phyloP scores from a whole-genome alignment of 2,329 filamentous ascomycete species.

The Madurella fahalii region DNA sequence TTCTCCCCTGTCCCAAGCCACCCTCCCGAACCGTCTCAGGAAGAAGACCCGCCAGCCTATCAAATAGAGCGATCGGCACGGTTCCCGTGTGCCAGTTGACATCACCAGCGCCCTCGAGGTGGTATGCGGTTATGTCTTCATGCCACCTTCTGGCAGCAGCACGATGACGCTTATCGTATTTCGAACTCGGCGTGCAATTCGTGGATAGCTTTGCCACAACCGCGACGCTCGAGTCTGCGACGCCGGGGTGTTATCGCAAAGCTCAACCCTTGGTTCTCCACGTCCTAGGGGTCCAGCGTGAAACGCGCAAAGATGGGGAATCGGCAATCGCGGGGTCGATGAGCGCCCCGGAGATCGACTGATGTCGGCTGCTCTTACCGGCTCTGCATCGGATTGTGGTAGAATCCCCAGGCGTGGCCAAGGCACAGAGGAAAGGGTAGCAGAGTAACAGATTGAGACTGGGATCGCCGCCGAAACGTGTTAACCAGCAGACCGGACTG shows the following conservation, averaged over 20 bases:
- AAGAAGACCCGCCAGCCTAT: slow-evolving; percentile 14
- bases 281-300: background rate
- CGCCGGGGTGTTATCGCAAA: background rate
- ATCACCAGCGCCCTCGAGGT: slow-evolving; percentile 13
- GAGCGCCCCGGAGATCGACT: background rate
- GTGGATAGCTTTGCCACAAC: too few species aligned
- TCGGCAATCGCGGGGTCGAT: background rate
- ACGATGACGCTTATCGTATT: too few species aligned
- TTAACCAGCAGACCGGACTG: too few species aligned
- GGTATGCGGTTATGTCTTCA: slow-evolving; percentile 8
- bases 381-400: background rate
- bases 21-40: slow-evolving; percentile 6
- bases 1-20: background rate
- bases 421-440: too few species aligned
- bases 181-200: too few species aligned
- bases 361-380: background rate
- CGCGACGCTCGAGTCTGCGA: too few species aligned
- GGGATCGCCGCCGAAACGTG: too few species aligned
- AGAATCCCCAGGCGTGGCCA: too few species aligned
- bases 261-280: background rate
- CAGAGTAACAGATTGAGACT: too few species aligned
- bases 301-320: background rate
- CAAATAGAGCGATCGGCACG: slow-evolving; percentile 11
- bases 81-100: slow-evolving; percentile 10
- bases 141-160: too few species aligned